Evolutionary conservation across 805 yeast genomes (phyloP).

Genomic region (Grigorovia yakushimaensis): DNA sequence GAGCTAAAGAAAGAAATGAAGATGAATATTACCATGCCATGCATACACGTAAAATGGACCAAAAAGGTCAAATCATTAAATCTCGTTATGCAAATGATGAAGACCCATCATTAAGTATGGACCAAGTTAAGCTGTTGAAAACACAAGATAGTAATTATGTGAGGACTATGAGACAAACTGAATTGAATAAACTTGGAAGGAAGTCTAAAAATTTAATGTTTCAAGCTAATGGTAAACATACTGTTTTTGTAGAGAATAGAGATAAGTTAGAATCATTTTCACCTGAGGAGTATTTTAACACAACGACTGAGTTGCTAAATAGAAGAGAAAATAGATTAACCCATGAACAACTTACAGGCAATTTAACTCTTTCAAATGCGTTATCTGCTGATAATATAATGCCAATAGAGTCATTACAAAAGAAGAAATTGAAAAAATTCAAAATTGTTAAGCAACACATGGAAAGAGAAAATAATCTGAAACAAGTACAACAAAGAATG

Average conservation of each 20-base stretch:
- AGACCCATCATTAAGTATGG: slow-evolving; percentile 41
- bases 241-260: slow-evolving; percentile 68
- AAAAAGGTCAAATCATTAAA: slow-evolving; percentile 54
- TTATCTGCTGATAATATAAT: slow-evolving; percentile 19
- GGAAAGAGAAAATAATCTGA: slow-evolving; percentile 60
- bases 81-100: slow-evolving; percentile 49
- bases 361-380: slow-evolving; percentile 10
- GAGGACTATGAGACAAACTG: slow-evolving; percentile 64
- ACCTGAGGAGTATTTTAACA: slow-evolving; percentile 58
- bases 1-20: slow-evolving; percentile 69
- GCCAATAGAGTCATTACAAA: slow-evolving; percentile 34
- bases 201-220: slow-evolving; percentile 36
- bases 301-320: slow-evolving; percentile 52
- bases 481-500: slow-evolving; percentile 60
- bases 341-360: slow-evolving; percentile 43
- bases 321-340: slow-evolving; percentile 66
- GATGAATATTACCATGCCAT: slow-evolving; percentile 96
- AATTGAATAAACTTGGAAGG: slow-evolving; percentile 53
- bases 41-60: slow-evolving; percentile 61
- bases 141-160: slow-evolving; percentile 87
- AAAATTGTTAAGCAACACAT: slow-evolving; percentile 52
- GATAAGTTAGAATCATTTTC: slow-evolving; percentile 48
- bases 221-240: slow-evolving; percentile 62
- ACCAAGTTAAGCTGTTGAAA: slow-evolving; percentile 73
- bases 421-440: slow-evolving; percentile 52